Percentiles rank a stretch among this genome's conserved stretches.
Evolutionary conservation across 176 grass and related monocot genomes (phyloP).

Genomic region (Phyllostachys edulis): DNA sequence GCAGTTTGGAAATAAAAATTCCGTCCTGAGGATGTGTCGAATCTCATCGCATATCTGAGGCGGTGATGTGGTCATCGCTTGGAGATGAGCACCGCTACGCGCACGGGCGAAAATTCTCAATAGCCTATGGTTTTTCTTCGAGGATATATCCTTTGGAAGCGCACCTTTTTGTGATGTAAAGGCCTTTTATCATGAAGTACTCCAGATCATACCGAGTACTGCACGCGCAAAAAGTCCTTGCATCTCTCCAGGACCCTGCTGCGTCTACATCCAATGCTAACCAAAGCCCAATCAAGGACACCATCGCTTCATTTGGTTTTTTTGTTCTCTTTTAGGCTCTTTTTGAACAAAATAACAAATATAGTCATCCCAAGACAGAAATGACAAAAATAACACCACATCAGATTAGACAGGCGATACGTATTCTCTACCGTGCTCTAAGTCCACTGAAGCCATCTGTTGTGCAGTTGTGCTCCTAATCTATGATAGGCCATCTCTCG

Average conservation of each 20-base stretch:
- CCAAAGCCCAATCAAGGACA: background rate
- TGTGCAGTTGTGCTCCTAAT: too few species aligned
- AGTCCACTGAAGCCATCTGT: too few species aligned
- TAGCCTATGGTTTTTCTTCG: too few species aligned
- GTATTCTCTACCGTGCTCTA: too few species aligned
- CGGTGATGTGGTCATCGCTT: background rate
- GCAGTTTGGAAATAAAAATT: background rate
- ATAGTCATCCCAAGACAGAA: too few species aligned
- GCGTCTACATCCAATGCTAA: background rate
- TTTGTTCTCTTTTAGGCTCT: too few species aligned
- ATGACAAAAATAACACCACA: too few species aligned
- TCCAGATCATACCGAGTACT: background rate
- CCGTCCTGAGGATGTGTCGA: background rate
- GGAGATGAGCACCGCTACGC: background rate
- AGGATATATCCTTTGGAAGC: background rate
- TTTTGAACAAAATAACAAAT: too few species aligned
- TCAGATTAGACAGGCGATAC: too few species aligned
- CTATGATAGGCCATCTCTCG: too few species aligned
- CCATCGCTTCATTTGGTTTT: background rate
- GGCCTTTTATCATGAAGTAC: background rate
- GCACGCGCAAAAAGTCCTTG: background rate
- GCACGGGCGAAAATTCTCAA: too few species aligned
- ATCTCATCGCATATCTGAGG: background rate
- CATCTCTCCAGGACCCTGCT: background rate
- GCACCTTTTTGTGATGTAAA: background rate